A percentile compares a stretch with the other conserved stretches of the same genome.
Evolutionary conservation across 352 stramenopile genomes (phyloP).

Genomic region (Pythium apleroticum): DNA sequence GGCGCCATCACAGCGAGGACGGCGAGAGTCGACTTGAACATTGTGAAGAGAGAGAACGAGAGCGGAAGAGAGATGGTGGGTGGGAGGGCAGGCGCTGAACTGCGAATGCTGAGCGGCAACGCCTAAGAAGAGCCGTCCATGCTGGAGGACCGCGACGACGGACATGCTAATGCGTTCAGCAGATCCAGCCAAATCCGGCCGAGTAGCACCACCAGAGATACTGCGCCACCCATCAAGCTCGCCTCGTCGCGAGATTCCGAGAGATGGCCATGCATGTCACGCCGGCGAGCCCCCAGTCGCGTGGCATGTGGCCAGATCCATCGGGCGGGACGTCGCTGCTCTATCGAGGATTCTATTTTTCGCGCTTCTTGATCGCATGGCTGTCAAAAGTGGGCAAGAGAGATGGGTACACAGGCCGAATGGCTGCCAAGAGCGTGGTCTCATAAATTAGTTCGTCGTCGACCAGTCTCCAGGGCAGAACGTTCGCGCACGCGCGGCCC

Average conservation of each 20-base stretch:
- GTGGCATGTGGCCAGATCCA: background rate
- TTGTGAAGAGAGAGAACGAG: background rate
- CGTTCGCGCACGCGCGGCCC: background rate
- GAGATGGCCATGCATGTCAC: background rate
- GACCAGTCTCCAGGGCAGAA: background rate
- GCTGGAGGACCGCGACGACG: background rate
- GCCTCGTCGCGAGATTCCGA: background rate
- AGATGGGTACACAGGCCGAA: background rate
- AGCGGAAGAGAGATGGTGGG: background rate
- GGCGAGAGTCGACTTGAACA: constrained; percentile 1
- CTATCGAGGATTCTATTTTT: constrained; percentile 2
- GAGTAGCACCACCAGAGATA: background rate
- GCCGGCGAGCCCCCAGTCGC: background rate
- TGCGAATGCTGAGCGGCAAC: background rate
- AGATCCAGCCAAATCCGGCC: background rate
- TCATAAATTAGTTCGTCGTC: constrained; percentile 1
- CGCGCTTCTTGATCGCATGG: background rate
- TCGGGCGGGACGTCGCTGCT: background rate
- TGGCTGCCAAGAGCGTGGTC: background rate
- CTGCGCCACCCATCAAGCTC: background rate
- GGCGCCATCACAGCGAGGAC: background rate
- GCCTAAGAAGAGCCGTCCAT: background rate
- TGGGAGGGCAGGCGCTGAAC: background rate
- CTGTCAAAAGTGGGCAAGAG: background rate
- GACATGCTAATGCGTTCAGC: background rate